Conservation (phyloP, 129 eudicot genomes). For the Sambucus nigra region DNA sequence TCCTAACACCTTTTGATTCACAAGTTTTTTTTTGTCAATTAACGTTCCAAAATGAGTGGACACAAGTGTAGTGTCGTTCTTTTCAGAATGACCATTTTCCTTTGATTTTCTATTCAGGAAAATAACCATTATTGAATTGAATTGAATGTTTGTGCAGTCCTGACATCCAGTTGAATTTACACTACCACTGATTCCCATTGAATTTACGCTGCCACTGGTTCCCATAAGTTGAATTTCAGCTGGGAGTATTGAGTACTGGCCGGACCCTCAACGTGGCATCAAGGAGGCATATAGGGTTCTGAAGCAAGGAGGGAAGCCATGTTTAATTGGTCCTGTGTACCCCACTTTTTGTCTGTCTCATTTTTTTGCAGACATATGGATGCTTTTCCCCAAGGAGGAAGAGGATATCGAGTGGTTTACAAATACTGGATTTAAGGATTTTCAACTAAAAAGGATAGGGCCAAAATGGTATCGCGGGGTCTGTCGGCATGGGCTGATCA, state of each 20-base stretch:
- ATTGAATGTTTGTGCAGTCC: too few relatives aligned
- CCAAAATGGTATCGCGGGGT: conserved; percentile 99
- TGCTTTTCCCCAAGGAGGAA: conserved; percentile 96
- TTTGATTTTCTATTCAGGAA: too few relatives aligned
- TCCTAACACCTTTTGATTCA: too few relatives aligned
- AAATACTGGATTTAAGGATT: conserved; percentile 87
- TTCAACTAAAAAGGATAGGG: conserved; percentile 78
- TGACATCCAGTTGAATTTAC: too few relatives aligned
- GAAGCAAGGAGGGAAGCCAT: conserved; percentile 84
- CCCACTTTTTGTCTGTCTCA: conserved; percentile 93
- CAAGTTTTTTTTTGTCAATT: too few relatives aligned
- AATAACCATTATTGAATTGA: too few relatives aligned
- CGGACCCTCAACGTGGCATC: conserved; percentile 96
- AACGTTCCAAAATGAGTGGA: too few relatives aligned
- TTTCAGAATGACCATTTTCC: too few relatives aligned
- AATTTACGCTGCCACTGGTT: too few relatives aligned
- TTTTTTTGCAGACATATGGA: conserved; percentile 94
- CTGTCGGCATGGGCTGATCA: conserved; percentile 90
- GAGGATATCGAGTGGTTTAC: conserved; percentile 94
- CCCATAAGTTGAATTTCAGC: too few relatives aligned
- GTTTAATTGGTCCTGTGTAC: conserved; percentile 88
- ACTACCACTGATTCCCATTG: too few relatives aligned
- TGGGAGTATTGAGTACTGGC: conserved; percentile 99
- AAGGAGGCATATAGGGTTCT: conserved; percentile 95
- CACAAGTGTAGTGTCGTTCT: too few relatives aligned